Conservation (phyloP, 2,329 filamentous ascomycete species). For the Tolypocladium ophioglossoides region DNA sequence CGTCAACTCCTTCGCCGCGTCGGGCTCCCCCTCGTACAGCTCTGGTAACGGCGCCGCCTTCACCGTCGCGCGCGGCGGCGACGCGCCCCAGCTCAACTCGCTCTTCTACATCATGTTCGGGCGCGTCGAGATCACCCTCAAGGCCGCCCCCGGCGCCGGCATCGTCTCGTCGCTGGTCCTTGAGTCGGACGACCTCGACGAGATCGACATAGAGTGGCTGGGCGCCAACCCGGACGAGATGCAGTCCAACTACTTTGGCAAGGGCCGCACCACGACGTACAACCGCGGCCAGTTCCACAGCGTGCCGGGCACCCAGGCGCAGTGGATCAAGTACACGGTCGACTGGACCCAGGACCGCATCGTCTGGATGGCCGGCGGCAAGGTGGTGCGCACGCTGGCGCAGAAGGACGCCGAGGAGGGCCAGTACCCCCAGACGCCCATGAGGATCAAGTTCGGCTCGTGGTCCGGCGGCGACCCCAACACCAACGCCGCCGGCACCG, state of each 20-base stretch:
- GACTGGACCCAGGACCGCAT: constrained; percentile 86
- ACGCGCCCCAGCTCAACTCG: constrained; percentile 76
- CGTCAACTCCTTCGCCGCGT: constrained; percentile 68
- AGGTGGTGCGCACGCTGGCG: constrained; percentile 64
- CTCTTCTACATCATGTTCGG: constrained; percentile 99
- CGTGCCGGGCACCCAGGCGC: constrained; percentile 54
- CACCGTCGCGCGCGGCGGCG: constrained; percentile 65
- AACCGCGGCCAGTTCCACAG: constrained; percentile 78
- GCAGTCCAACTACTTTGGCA: constrained; percentile 97
- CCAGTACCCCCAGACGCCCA: constrained; percentile 91
- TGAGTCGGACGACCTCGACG: constrained; percentile 84
- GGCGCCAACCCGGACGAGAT: constrained; percentile 66
- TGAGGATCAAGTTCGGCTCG: constrained; percentile 84
- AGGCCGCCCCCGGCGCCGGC: constrained; percentile 76
- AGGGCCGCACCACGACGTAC: constrained; percentile 76
- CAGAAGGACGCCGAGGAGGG: constrained; percentile 54
- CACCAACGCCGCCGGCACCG: constrained; percentile 65
- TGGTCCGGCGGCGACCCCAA: constrained; percentile 85
- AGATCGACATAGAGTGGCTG: constrained; percentile 97
- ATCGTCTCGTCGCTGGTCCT: constrained; percentile 91
- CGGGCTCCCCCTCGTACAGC: constrained; percentile 61
- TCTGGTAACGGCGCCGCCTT: constrained; percentile 65
- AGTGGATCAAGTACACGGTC: constrained; percentile 78
- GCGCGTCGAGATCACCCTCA: constrained; percentile 74
- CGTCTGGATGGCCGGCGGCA: constrained; percentile 75